Base-by-base conservation (phyloP, 1,139 yeast genomes). In the Candida neerlandica region DNA sequence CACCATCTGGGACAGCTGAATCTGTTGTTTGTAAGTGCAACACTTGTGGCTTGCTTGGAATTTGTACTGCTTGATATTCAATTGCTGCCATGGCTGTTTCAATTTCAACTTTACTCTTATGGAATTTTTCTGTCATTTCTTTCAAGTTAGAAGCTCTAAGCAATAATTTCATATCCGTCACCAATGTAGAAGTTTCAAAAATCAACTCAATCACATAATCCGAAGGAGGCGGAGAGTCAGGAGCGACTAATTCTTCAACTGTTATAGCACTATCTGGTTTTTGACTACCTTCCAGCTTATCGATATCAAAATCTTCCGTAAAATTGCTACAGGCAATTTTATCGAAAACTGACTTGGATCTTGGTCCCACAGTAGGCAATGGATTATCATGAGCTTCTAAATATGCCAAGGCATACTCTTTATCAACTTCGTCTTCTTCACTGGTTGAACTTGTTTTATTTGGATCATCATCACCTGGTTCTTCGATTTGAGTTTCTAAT, bases 81-180 rank as follows among this genome's bases (percentile, higher is more conserved):
- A 69, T 56, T 15, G 52, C 56, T 2, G 57, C 59, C 21, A 66
- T 61, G 9, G 58, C 60, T 4, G 48, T 48, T 3, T 58, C 64
- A 40, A 69, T 58, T 46, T 71, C 76, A 6, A 55, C 56, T 49
- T 68, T 72, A 43, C 77, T 73, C 35, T 65, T 60, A 11, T 63
- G 65, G 48, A 82, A 67, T 10, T 73, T 67, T 40, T 69, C 68
- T 5, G 82, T 74, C 78, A 85, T 77, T 49, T 81, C 83, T 44
- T 82, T 66, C n/a, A 81, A 85, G 59, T 85, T 85, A 51, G 78
- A 69, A 1, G 87, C 80, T 51, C 91, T 72, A 43, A 85, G 64
- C 77, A 86, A 75, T 52, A 86, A 64, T 56, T 85, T 82, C 68
- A 84, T 71, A 59, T 86, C 92, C 51, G 83, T 80, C 0, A 81